A percentile compares a stretch with the other conserved stretches of the same genome.
Conservation (phyloP, 805 yeast genomes). For the Ogataea henricii region DNA sequence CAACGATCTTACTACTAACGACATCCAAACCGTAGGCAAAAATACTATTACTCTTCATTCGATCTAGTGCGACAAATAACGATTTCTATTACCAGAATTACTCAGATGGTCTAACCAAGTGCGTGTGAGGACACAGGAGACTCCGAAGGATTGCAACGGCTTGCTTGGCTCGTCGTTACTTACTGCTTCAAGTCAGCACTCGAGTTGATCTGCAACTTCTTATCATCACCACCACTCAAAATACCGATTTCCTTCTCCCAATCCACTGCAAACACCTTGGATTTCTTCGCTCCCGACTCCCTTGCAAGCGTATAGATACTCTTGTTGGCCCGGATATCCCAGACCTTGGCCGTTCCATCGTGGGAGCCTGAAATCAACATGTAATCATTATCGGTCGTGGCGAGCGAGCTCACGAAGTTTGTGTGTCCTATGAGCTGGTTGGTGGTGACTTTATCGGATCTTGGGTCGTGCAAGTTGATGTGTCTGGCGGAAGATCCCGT, state of each 20-base stretch:
- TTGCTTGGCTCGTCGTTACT: conserved; percentile 8
- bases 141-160: no score
- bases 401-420: conserved; percentile 82
- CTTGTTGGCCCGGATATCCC: conserved; percentile 91
- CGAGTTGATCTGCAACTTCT: conserved; percentile 80
- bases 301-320: conserved; percentile 82
- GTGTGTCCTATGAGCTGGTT: conserved; percentile 84
- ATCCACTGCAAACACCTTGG: conserved; percentile 81
- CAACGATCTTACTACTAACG: no score
- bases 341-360: conserved; percentile 91
- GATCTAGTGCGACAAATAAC: no score
- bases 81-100: no score
- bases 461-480: conserved; percentile 89
- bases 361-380: conserved; percentile 92
- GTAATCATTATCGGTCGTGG: conserved; percentile 76
- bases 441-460: conserved; percentile 66
- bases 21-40: no score
- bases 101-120: no score
- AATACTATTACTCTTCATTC: no score
- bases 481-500: conserved; percentile 99
- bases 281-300: conserved; percentile 53
- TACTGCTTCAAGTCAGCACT: conserved; percentile 29
- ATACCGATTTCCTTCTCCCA: conserved; percentile 85
- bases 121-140: no score
- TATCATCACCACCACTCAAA: conserved; percentile 92